phyloP scores from a whole-genome alignment of 2,329 filamentous ascomycete genomes.

The Pseudocercospora vitis region DNA sequence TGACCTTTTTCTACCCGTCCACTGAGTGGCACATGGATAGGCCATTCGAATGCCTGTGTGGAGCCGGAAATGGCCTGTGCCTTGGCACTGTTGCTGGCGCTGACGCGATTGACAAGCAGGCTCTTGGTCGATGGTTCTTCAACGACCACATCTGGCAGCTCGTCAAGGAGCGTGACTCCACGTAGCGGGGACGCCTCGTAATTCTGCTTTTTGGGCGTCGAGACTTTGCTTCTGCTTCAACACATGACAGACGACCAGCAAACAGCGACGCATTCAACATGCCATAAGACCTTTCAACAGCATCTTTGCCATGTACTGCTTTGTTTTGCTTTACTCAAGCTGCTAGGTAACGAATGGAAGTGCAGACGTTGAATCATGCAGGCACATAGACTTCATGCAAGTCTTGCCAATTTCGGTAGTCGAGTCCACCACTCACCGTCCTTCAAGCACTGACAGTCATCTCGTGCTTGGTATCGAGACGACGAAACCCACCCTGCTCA shows the following conservation, averaged over 20 bases:
- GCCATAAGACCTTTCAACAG: slow-evolving; percentile 24
- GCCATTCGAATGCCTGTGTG: slow-evolving; percentile 48
- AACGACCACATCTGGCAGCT: slow-evolving; percentile 45
- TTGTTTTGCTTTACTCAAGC: slow-evolving; percentile 11
- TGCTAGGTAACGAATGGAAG: slow-evolving; percentile 22
- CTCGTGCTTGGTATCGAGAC: slow-evolving; percentile 41
- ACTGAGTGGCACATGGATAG: slow-evolving; percentile 54
- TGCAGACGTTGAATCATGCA: slow-evolving; percentile 8
- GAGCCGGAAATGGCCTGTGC: slow-evolving; percentile 39
- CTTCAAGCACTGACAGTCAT: slow-evolving; percentile 23
- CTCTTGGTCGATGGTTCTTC: slow-evolving; percentile 35
- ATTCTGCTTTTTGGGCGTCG: slow-evolving; percentile 11
- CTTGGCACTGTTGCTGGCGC: slow-evolving; percentile 45
- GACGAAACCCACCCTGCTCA: slow-evolving; percentile 62
- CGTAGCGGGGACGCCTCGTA: background rate
- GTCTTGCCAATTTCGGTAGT: background rate
- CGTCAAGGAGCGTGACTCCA: slow-evolving; percentile 21
- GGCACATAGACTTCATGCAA: background rate
- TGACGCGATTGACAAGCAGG: slow-evolving; percentile 36
- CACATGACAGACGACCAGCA: background rate
- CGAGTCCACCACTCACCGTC: background rate
- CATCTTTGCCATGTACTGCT: background rate
- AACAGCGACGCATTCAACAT: background rate
- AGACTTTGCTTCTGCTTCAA: background rate
- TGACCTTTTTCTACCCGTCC: slow-evolving; percentile 53